Conservation (phyloP, 495 filamentous ascomycete genomes). For the Neurospora sublineolata region DNA sequence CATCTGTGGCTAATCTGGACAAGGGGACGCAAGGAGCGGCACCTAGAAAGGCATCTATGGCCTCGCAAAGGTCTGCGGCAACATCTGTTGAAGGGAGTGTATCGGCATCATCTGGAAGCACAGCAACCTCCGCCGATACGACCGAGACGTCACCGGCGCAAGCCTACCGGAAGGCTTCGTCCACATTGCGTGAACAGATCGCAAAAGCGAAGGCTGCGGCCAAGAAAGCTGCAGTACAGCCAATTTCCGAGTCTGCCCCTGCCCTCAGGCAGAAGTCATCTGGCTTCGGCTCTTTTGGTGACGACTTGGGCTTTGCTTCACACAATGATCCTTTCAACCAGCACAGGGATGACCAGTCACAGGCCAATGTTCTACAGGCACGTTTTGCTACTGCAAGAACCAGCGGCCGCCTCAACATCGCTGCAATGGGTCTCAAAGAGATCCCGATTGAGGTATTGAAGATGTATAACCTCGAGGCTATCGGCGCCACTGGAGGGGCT, state of each 20-base stretch:
- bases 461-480: slow-evolving; percentile 71
- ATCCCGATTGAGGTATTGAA: slow-evolving; percentile 75
- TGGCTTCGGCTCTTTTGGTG: slow-evolving; percentile 34
- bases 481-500: slow-evolving; percentile 41
- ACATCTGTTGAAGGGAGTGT: slow-evolving; percentile 36
- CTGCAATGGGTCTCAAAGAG: slow-evolving; percentile 66
- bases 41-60: slow-evolving; percentile 27
- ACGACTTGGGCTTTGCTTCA: slow-evolving; percentile 44
- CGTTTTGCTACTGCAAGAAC: slow-evolving; percentile 64
- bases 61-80: slow-evolving; percentile 35
- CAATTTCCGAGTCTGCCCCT: slow-evolving; percentile 22
- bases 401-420: slow-evolving; percentile 81
- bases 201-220: slow-evolving; percentile 80
- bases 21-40: slow-evolving; percentile 22
- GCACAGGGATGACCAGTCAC: slow-evolving; percentile 43
- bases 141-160: slow-evolving; percentile 22
- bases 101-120: slow-evolving; percentile 26
- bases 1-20: slow-evolving; percentile 31
- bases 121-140: slow-evolving; percentile 27
- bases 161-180: slow-evolving; percentile 55
- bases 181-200: slow-evolving; percentile 77
- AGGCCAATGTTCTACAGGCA: slow-evolving; percentile 57
- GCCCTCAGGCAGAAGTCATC: slow-evolving; percentile 27
- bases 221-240: slow-evolving; percentile 44
- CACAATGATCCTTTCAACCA: slow-evolving; percentile 57